phyloP scores from a whole-genome alignment of 1,139 yeast genomes.

The Schwanniomyces etchellsii region DNA sequence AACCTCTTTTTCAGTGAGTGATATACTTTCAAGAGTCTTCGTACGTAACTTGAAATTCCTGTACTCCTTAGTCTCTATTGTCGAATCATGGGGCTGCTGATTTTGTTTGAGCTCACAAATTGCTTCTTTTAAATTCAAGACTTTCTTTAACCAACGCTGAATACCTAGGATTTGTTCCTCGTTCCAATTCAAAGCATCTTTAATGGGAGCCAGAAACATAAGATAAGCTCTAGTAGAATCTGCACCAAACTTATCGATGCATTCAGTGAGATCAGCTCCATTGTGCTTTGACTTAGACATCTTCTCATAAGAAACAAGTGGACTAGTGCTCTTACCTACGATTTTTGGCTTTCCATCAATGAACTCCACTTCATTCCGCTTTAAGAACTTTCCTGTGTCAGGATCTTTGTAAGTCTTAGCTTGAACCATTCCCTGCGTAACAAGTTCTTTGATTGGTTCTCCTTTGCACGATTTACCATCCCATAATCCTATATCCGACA shows the following conservation, averaged over 20 bases:
- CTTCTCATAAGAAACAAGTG: slow-evolving; percentile 67
- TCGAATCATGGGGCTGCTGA: background rate
- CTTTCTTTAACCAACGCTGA: slow-evolving; percentile 76
- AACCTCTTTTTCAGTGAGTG: slow-evolving; percentile 42
- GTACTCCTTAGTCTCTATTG: slow-evolving; percentile 1
- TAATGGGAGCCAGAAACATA: slow-evolving; percentile 87
- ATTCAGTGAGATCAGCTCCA: slow-evolving; percentile 84
- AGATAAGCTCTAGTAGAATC: slow-evolving; percentile 94
- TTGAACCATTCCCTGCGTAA: slow-evolving; percentile 98
- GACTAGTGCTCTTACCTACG: slow-evolving; percentile 43
- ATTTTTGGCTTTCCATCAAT: slow-evolving; percentile 39
- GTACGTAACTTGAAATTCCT: slow-evolving; percentile 19
- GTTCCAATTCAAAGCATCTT: slow-evolving; percentile 84
- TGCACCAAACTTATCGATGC: slow-evolving; percentile 79
- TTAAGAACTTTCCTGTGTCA: slow-evolving; percentile 63
- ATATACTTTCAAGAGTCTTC: slow-evolving; percentile 8
- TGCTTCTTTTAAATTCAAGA: slow-evolving; percentile 37
- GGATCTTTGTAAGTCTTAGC: slow-evolving; percentile 82
- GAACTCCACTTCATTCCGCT: slow-evolving; percentile 60
- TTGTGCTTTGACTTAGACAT: slow-evolving; percentile 95
- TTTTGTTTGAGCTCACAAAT: slow-evolving; percentile 7
- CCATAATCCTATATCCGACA: slow-evolving; percentile 55
- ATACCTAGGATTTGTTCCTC: slow-evolving; percentile 81
- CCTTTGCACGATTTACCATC: slow-evolving; percentile 40
- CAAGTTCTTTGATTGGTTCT: slow-evolving; percentile 75